These are phyloP conservation scores for Pythium grandisporangium DNA, from an alignment of 352 stramenopile genomes.

Conservation along the genomic window DNA sequence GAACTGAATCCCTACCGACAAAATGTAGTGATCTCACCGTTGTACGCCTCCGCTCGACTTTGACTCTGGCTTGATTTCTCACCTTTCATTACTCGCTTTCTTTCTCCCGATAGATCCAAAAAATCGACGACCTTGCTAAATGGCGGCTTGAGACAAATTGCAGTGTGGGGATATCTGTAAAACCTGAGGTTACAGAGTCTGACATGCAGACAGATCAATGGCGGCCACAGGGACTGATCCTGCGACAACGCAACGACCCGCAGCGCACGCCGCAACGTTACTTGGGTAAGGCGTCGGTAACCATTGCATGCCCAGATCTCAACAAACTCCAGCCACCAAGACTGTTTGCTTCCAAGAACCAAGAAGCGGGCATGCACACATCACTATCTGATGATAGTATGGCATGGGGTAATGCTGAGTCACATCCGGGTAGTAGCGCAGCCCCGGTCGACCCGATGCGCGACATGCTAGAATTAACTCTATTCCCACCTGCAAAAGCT, in stretches of 20 bases:
- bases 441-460: slow-evolving; percentile 30
- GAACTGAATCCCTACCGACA: too few species aligned
- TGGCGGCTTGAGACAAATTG: slow-evolving; percentile 51
- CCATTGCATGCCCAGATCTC: slow-evolving; percentile 58
- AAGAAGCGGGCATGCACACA: too few species aligned
- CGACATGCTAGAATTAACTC: slow-evolving; percentile 43
- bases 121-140: slow-evolving; percentile 43
- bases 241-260: slow-evolving; percentile 56
- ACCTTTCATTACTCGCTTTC: background rate
- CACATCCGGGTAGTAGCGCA: too few species aligned
- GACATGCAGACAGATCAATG: slow-evolving; percentile 70
- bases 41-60: too few species aligned
- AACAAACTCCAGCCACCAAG: slow-evolving; percentile 1
- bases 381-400: background rate
- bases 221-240: slow-evolving; percentile 58
- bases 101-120: slow-evolving; percentile 25
- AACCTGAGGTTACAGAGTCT: slow-evolving; percentile 25
- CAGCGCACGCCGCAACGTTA: slow-evolving; percentile 64
- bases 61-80: too few species aligned
- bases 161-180: slow-evolving; percentile 42
- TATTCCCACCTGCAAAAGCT: slow-evolving; percentile 36
- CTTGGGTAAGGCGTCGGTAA: slow-evolving; percentile 57
- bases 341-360: slow-evolving; percentile 4
- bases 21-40: too few species aligned
- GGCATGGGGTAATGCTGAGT: background rate